Percentiles rank a stretch among this genome's conserved stretches.
These are phyloP conservation scores for Ophiostoma sp. DNA, from an alignment of 2,329 filamentous ascomycete genomes.

Conservation along the genomic window DNA sequence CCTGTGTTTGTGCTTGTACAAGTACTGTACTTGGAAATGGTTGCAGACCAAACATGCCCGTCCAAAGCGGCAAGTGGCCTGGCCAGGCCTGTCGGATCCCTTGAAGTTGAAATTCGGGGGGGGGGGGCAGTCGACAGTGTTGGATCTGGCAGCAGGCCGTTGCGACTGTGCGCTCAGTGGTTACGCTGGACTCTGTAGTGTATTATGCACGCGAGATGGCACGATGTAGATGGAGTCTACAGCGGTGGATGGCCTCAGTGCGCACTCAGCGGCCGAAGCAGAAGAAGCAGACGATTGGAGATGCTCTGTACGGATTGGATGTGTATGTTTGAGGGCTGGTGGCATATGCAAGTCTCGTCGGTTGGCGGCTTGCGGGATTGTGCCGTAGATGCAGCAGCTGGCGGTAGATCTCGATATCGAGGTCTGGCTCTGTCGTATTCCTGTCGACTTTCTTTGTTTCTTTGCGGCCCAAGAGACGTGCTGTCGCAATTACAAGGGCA, in stretches of 20 bases:
- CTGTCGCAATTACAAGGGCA: neutral
- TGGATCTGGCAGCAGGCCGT: conserved; percentile 12
- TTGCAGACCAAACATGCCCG: conserved; percentile 1
- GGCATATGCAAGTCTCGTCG: conserved; percentile 6
- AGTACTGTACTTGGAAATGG: neutral
- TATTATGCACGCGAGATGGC: neutral
- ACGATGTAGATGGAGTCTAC: neutral
- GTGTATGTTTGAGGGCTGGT: conserved; percentile 9
- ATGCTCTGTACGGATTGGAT: neutral
- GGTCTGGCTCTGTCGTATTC: too few species aligned
- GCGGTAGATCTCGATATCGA: neutral
- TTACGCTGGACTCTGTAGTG: neutral
- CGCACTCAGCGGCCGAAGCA: neutral
- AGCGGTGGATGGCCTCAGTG: neutral
- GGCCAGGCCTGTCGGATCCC: conserved; percentile 8
- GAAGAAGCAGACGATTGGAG: conserved; percentile 5
- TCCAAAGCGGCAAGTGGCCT: neutral
- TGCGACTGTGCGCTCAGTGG: neutral
- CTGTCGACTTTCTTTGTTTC: neutral
- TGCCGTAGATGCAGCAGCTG: neutral
- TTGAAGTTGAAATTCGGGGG: conserved; percentile 7
- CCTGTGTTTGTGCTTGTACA: neutral
- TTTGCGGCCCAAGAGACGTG: neutral
- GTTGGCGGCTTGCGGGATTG: neutral
- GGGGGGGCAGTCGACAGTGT: conserved; percentile 6